phyloP scores from a whole-genome alignment of 2,329 filamentous ascomycete genomes.

The Lizonia empirigonia region DNA sequence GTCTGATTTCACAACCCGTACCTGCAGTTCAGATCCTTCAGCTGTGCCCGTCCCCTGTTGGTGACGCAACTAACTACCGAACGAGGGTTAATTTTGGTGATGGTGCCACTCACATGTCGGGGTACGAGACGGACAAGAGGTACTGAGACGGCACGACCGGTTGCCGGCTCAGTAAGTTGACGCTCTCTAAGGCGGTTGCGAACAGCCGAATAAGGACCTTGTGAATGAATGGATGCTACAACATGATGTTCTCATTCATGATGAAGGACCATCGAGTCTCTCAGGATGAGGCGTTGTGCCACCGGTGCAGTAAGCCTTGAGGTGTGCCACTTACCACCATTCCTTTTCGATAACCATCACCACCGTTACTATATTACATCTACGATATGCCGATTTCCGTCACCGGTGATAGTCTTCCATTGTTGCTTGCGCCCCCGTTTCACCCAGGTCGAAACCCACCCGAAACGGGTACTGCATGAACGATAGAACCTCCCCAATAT shows the following conservation, averaged over 20 bases:
- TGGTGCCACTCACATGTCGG: background rate
- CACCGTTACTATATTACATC: background rate
- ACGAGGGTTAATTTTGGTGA: no score
- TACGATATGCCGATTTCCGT: background rate
- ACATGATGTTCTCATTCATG: background rate
- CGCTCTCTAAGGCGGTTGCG: background rate
- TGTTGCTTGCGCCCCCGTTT: constrained; percentile 9
- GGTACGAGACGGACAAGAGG: constrained; percentile 2
- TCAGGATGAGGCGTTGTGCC: background rate
- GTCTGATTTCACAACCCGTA: background rate
- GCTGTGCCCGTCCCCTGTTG: background rate
- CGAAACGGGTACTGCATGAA: constrained; percentile 17
- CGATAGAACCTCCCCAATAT: constrained; percentile 5
- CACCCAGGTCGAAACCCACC: constrained; percentile 12
- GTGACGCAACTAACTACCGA: background rate
- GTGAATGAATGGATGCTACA: no score
- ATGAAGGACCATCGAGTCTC: background rate
- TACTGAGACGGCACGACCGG: constrained; percentile 6
- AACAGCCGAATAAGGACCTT: background rate
- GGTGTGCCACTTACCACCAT: background rate
- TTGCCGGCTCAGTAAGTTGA: background rate
- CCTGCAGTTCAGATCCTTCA: background rate
- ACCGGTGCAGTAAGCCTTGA: background rate
- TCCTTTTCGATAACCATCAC: background rate
- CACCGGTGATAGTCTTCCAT: background rate